Evolutionary conservation across 2,329 filamentous ascomycete genomes (phyloP), one percentile per base, ranked within the genome.

Genomic region (Paraphoma chrysanthemicola): DNA sequence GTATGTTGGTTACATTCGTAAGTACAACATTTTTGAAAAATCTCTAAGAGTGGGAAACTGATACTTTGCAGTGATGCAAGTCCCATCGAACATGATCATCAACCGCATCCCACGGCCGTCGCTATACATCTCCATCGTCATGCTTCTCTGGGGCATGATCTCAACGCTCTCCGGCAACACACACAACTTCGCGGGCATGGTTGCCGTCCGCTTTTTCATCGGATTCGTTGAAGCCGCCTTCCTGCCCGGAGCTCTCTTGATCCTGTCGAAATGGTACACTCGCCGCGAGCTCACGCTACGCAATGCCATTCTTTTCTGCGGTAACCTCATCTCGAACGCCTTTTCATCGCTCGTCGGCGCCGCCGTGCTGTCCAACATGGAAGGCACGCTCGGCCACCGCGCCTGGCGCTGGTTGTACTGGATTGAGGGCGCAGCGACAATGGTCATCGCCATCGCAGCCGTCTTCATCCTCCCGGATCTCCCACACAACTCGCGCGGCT

Each of bases 251-350:
- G 85, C 85, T 0, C 79, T 89, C 10, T 79, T 88, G 43, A 85
- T 89, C 44, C 79, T 90, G 17, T 87, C 85, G 0, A 86, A 88
- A 63, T 90, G 87, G 83, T 90, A 90, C 72, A 89, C 87, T 1
- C 81, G 86, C 46, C 81, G 83, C 48, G 77, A 79, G 54, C 66
- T 79, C 38, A 76, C 75, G 6, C 69, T 72, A 1, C 71, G 77
- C 9, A 77, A 77, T 48, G 73, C 78, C 7, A 71, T 78, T 44
- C 66, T 80, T 16, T 77, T 80, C 68, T 79, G 75, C 38, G 79
- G 78, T 12, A 79, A 77, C 54, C 68, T 78, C 14, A 72, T 80
- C 29, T 79, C 79, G 5, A 79, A 76, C 48, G 78, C 74, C 10
- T 81, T 83, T 54, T 79, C 76, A 1, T 79, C 79, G 1, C 72